Conservation (phyloP, 768 basidiomycete genomes). For the Wakefieldia striispora region DNA sequence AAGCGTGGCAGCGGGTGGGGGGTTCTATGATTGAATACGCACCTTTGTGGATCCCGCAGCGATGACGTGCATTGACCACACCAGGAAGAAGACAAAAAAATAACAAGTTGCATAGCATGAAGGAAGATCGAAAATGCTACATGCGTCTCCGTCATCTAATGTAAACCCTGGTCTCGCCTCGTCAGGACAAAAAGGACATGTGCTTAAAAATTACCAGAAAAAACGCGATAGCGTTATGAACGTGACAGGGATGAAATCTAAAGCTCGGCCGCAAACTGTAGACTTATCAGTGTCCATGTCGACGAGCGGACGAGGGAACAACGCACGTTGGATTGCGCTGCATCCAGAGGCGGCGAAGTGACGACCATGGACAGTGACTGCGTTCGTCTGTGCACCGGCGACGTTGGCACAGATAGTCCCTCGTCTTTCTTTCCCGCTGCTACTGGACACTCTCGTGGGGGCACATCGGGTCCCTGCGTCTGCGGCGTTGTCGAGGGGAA, state of each 20-base stretch:
- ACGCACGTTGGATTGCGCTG: slow-evolving; percentile 17
- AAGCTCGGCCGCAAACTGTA: slow-evolving; percentile 27
- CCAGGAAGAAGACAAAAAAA: neutral
- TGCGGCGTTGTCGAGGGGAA: slow-evolving; percentile 1
- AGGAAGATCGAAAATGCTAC: neutral
- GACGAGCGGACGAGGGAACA: neutral
- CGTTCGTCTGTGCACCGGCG: slow-evolving; percentile 24
- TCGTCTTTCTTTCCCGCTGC: neutral
- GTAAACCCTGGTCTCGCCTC: neutral
- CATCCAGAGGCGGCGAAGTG: slow-evolving; percentile 14
- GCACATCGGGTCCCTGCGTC: neutral
- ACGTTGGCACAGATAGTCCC: neutral
- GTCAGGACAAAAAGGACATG: neutral
- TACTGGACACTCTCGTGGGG: neutral
- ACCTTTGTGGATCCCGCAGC: neutral
- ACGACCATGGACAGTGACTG: slow-evolving; percentile 27
- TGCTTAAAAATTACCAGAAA: slow-evolving; percentile 5
- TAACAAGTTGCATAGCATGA: slow-evolving; percentile 8
- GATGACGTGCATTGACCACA: neutral
- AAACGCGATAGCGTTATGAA: neutral
- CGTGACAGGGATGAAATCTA: slow-evolving; percentile 4
- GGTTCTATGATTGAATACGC: neutral
- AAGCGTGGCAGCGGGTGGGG: neutral
- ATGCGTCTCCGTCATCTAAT: neutral
- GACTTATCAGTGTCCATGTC: neutral